These are phyloP conservation scores for Pleurotus platypus DNA, from an alignment of 768 basidiomycete genomes.

Conservation along the genomic window DNA sequence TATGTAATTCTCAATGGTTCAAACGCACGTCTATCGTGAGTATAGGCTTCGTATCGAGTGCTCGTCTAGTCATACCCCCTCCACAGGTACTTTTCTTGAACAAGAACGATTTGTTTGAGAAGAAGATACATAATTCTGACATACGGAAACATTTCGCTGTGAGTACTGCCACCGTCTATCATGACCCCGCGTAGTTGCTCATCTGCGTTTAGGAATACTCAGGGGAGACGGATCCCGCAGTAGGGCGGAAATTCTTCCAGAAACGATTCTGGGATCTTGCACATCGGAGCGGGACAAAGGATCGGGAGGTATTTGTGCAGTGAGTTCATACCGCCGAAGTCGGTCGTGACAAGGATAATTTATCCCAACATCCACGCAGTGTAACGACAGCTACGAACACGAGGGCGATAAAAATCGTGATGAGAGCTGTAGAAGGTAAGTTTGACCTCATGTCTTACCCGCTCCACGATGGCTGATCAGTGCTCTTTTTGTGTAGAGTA, in stretches of 20 bases:
- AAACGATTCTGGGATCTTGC: constrained; percentile 77
- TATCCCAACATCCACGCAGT: constrained; percentile 33
- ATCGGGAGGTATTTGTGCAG: constrained; percentile 94
- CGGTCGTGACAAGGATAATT: background rate
- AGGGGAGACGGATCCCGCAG: constrained; percentile 53
- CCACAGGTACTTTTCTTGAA: constrained; percentile 88
- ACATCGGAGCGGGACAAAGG: constrained; percentile 83
- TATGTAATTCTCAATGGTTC: constrained; percentile 98
- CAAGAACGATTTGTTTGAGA: constrained; percentile 90
- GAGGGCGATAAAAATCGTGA: constrained; percentile 83
- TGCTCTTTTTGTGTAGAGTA: constrained; percentile 66
- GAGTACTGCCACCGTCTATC: constrained; percentile 17
- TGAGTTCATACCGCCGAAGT: constrained; percentile 36
- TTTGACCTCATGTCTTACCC: constrained; percentile 8
- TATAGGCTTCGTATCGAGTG: constrained; percentile 11
- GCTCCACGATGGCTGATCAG: too few species aligned
- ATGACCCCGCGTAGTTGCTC: background rate
- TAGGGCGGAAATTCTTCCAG: constrained; percentile 87
- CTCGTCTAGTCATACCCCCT: background rate
- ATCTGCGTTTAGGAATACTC: constrained; percentile 83
- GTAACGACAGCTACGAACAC: constrained; percentile 91
- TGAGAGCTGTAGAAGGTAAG: constrained; percentile 94
- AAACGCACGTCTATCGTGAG: constrained; percentile 87
- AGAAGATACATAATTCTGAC: constrained; percentile 76
- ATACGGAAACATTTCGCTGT: constrained; percentile 90